phyloP scores from a whole-genome alignment of 169 alveolate genomes.

The Toxoplasma gondii region DNA sequence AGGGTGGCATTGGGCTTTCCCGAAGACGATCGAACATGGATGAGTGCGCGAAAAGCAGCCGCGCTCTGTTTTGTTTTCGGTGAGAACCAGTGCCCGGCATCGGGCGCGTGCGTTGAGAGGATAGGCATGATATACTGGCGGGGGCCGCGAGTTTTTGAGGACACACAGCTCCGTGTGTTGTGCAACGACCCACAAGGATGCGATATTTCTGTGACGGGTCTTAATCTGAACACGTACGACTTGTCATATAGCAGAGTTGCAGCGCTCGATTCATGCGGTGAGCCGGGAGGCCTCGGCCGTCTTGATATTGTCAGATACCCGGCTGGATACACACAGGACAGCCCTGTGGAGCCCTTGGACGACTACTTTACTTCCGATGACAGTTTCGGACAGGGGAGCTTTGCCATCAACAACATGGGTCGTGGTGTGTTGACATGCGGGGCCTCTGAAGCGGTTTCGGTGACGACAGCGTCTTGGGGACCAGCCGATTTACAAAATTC shows the following conservation, averaged over 20 bases:
- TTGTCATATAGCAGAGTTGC: constrained; percentile 62
- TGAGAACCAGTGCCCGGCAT: not conserved
- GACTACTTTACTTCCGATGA: not conserved
- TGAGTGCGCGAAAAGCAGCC: constrained; percentile 35
- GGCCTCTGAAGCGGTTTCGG: not conserved
- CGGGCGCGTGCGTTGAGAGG: not conserved
- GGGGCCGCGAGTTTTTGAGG: constrained; percentile 32
- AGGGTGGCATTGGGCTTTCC: not conserved
- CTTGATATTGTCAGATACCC: not conserved
- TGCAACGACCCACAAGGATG: constrained; percentile 46
- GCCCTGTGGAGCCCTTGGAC: not conserved
- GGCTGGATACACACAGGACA: not conserved
- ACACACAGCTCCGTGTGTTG: not conserved
- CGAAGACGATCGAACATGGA: constrained; percentile 39
- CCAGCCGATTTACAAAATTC: not conserved
- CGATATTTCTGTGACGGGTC: constrained; percentile 22
- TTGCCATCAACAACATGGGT: not conserved
- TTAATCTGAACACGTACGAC: constrained; percentile 45
- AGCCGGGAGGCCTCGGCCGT: constrained; percentile 50
- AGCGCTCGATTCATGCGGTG: constrained; percentile 44
- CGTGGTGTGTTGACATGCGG: not conserved
- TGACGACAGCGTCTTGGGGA: not conserved
- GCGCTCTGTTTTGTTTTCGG: constrained; percentile 51
- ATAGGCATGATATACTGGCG: constrained; percentile 37
- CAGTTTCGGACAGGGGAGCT: not conserved